phyloP scores from a whole-genome alignment of 208 protist species.

The Naegleria lovaniensis region DNA sequence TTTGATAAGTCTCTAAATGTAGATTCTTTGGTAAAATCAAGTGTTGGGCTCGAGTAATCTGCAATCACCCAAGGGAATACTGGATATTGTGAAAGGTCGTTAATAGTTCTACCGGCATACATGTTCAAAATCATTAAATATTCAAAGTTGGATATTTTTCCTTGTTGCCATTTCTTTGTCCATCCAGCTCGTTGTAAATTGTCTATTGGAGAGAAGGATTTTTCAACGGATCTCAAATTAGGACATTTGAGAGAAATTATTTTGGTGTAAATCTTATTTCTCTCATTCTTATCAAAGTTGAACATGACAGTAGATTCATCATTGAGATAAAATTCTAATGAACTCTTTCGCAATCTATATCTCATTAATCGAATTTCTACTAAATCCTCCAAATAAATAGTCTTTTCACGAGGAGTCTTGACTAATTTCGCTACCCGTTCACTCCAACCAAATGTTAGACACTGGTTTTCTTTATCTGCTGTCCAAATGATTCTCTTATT shows the following conservation, averaged over 20 bases:
- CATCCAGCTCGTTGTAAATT: conserved; percentile 6
- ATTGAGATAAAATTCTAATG: conserved; percentile 27
- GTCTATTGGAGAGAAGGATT: background rate
- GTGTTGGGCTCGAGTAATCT: conserved; percentile 61
- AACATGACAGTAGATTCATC: conserved; percentile 20
- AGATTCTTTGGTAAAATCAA: conserved; percentile 56
- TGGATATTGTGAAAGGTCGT: conserved; percentile 62
- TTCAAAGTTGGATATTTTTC: conserved; percentile 60
- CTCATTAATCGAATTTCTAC: conserved; percentile 16
- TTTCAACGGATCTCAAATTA: background rate
- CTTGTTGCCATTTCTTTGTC: conserved; percentile 47
- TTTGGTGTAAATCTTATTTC: conserved; percentile 25
- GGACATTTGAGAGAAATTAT: background rate
- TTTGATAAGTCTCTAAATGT: conserved; percentile 78
- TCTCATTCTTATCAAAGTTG: conserved; percentile 32
- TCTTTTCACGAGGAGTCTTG: background rate
- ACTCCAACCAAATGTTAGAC: background rate
- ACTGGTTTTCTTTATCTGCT: background rate
- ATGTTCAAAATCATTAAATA: conserved; percentile 64
- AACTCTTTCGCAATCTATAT: background rate
- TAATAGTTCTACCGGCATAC: conserved; percentile 53
- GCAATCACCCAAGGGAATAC: conserved; percentile 84
- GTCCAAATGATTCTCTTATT: background rate
- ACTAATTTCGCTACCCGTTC: background rate
- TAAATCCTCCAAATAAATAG: background rate